Percentiles rank a stretch among this genome's conserved stretches.
Conservation (phyloP, 2,329 filamentous ascomycete species). For the Fonsecaea nubica region DNA sequence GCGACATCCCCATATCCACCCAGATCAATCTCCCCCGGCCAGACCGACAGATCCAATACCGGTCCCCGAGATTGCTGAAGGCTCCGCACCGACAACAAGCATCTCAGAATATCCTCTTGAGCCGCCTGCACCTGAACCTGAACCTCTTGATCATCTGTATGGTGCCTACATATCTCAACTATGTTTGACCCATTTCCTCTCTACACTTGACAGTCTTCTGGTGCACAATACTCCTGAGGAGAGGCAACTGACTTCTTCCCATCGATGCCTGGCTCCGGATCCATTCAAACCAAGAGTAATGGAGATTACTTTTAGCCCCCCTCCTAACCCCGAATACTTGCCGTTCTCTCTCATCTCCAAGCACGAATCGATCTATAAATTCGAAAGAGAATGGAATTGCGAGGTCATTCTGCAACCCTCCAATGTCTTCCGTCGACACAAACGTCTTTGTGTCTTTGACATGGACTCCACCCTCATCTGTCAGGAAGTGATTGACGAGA, state of each 20-base stretch:
- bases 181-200: constrained; percentile 63
- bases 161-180: constrained; percentile 61
- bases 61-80: constrained; percentile 50
- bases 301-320: constrained; percentile 59
- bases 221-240: constrained; percentile 49
- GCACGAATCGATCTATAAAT: constrained; percentile 80
- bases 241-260: constrained; percentile 54
- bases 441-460: constrained; percentile 90
- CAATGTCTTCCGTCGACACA: constrained; percentile 75
- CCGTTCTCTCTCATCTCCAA: constrained; percentile 73
- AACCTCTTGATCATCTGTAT: constrained; percentile 62
- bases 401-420: constrained; percentile 80
- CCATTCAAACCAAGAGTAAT: constrained; percentile 55
- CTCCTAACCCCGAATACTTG: constrained; percentile 56
- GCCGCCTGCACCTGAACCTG: constrained; percentile 60
- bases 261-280: constrained; percentile 54
- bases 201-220: constrained; percentile 55
- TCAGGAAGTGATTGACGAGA: constrained; percentile 96
- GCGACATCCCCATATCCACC: constrained; percentile 55
- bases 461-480: constrained; percentile 99
- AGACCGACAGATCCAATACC: constrained; percentile 49
- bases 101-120: constrained; percentile 62
- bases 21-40: constrained; percentile 52
- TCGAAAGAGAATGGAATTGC: constrained; percentile 88
- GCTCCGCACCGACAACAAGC: constrained; percentile 59